Conservation (phyloP, 208 protist genomes). For the Vickermania ingenoplastis region DNA sequence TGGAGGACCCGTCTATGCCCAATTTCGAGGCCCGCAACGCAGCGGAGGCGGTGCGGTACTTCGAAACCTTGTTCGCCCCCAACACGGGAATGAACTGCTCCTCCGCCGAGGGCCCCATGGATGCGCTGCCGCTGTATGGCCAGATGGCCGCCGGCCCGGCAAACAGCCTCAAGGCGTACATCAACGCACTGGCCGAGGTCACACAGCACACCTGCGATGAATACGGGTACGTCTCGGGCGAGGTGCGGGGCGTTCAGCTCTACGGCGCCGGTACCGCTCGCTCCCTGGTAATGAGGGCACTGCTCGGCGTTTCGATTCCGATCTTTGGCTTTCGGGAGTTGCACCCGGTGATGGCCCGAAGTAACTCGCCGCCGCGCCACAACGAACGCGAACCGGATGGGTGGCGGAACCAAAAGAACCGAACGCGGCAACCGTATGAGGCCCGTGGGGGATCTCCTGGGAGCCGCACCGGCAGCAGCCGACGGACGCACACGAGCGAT, state of each 20-base stretch:
- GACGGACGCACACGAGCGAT: not conserved
- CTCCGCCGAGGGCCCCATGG: not conserved
- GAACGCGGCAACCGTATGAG: too few species aligned
- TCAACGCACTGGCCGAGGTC: conserved; percentile 25
- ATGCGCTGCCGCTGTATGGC: conserved; percentile 1
- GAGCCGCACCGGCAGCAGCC: not conserved
- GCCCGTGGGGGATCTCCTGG: not conserved
- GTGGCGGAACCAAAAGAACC: too few species aligned
- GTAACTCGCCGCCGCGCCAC: not conserved
- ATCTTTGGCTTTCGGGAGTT: conserved; percentile 21
- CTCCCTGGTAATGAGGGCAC: conserved; percentile 46
- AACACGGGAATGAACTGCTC: not conserved
- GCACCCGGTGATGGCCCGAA: not conserved
- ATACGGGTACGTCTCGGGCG: conserved; percentile 62
- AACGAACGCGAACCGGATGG: not conserved
- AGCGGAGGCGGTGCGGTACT: not conserved
- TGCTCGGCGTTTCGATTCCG: conserved; percentile 37
- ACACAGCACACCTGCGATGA: conserved; percentile 24
- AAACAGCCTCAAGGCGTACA: conserved; percentile 22
- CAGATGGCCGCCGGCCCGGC: not conserved
- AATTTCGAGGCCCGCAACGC: not conserved
- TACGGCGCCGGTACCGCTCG: conserved; percentile 44
- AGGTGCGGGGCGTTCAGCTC: conserved; percentile 62
- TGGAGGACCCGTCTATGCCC: not conserved
- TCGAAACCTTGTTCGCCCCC: not conserved